Conservation (phyloP, 768 basidiomycete species). For the Psilocybe cubensis region DNA sequence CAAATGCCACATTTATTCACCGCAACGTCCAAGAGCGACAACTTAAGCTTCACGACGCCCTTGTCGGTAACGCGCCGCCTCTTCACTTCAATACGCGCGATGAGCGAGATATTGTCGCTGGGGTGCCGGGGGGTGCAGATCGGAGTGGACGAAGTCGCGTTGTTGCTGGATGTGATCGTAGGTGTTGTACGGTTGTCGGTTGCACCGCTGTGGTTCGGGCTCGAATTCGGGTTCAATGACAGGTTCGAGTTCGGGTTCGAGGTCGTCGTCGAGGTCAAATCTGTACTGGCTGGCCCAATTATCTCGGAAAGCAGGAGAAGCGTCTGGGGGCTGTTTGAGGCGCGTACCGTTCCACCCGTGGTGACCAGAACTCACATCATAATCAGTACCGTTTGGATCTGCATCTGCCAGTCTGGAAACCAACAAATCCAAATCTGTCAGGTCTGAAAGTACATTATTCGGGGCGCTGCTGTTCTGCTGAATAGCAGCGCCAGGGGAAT, state of each 20-base stretch:
- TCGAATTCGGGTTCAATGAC: no score
- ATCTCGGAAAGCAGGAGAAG: slow-evolving; percentile 64
- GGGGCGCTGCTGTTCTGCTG: slow-evolving; percentile 6
- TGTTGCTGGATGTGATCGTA: no score
- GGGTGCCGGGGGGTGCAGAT: slow-evolving; percentile 9
- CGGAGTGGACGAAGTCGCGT: slow-evolving; percentile 10
- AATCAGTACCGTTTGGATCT: slow-evolving; percentile 51
- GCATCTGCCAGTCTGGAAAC: slow-evolving; percentile 57
- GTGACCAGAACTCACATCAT: slow-evolving; percentile 59
- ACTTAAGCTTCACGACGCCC: slow-evolving; percentile 74
- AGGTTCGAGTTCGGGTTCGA: slow-evolving; percentile 17
- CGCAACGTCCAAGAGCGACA: slow-evolving; percentile 59
- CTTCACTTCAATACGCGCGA: slow-evolving; percentile 56
- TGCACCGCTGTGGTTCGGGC: no score
- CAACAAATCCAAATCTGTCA: slow-evolving; percentile 69
- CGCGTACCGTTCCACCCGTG: slow-evolving; percentile 17
- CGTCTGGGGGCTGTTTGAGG: slow-evolving; percentile 41
- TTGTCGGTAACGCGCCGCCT: slow-evolving; percentile 62
- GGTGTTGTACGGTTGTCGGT: no score
- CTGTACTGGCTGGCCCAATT: slow-evolving; percentile 53
- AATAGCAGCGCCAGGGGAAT: neutral
- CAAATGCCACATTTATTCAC: slow-evolving; percentile 80
- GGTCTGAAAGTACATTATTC: slow-evolving; percentile 37
- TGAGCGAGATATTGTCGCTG: slow-evolving; percentile 35
- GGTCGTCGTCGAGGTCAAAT: slow-evolving; percentile 14